Evolutionary conservation across 2,329 filamentous ascomycete species (phyloP), one percentile per base, ranked within the genome.

Genomic region (Trichothecium roseum): DNA sequence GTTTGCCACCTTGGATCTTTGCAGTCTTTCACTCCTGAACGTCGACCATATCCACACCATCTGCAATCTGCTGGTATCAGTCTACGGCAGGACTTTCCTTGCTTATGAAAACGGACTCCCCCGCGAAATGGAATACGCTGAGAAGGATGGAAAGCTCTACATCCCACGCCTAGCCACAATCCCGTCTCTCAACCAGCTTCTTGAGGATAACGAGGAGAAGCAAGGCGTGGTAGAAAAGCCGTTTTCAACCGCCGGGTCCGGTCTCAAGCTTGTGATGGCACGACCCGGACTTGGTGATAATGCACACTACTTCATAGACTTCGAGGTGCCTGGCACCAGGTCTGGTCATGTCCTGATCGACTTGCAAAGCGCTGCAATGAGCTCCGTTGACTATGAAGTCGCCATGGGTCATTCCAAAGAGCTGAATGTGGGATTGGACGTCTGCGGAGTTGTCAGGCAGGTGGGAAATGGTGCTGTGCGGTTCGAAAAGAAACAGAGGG

Each of bases 161-260:
- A 56, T 71, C 4, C 66, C 69, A 5, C 60, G 69, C 4, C 51
- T 73, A 3, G 45, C 53, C 30, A 59, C 63, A 0, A 40, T 69
- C 2, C 26, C 39, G 2, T 24, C 41, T 1, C 44, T 73, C 18
- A 73, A 72, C 40, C 45, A 46, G 5, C 39, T 65, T n/a, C 59
- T 73, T 2, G 67, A 71, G 42, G 45, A 51, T 26, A 43, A 46
- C 14, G 18, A 12, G n/a, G 8, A 29, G 8, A 24, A 13, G 9
- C n/a, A n/a, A 14, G 33, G 40, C 2, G 34, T 37, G 9, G n/a
- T 43, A 6, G 28, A 45, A 18, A 39, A 38, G 4, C 28, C 37
- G 0, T 59, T 61, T 24, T 34, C 45, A n/a, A 17, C 30, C 7
- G 28, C 38, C 3, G 42, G 3, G 37, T 16, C 15, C 18, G 28